Percentiles rank a stretch among this genome's conserved stretches.
phyloP scores from a whole-genome alignment of 1,284 basidiomycete genomes.

The Coriolopsis trogii region DNA sequence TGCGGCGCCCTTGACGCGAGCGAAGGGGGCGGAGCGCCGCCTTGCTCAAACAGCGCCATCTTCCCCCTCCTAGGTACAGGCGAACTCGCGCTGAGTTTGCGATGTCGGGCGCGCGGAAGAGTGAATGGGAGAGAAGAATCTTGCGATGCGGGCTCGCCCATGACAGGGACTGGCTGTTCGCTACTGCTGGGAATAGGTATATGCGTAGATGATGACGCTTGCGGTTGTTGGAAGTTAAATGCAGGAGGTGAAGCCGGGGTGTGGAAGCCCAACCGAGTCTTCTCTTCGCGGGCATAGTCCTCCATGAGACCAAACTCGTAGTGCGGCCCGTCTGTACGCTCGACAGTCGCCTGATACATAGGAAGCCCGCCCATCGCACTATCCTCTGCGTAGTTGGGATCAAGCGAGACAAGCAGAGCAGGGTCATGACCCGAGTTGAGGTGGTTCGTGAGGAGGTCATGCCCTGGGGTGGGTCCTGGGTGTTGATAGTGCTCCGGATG shows the following conservation, averaged over 20 bases:
- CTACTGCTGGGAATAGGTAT: slow-evolving; percentile 9
- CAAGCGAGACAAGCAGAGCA: slow-evolving; percentile 43
- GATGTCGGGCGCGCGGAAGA: slow-evolving; percentile 57
- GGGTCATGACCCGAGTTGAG: slow-evolving; percentile 52
- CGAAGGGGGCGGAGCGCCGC: slow-evolving; percentile 50
- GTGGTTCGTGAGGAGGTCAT: slow-evolving; percentile 38
- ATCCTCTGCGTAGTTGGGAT: slow-evolving; percentile 29
- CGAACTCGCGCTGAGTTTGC: slow-evolving; percentile 83
- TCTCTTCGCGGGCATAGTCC: slow-evolving; percentile 77
- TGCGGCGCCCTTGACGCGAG: slow-evolving; percentile 40
- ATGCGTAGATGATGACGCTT: slow-evolving; percentile 19
- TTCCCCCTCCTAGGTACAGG: slow-evolving; percentile 73
- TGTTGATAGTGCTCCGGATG: slow-evolving; percentile 28
- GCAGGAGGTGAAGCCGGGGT: slow-evolving; percentile 37
- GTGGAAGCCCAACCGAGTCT: slow-evolving; percentile 54
- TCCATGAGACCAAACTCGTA: slow-evolving; percentile 87
- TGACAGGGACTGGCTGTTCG: slow-evolving; percentile 14
- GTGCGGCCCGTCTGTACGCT: slow-evolving; percentile 36
- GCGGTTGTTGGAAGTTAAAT: slow-evolving; percentile 21
- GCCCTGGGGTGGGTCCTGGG: slow-evolving; percentile 30
- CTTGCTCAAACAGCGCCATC: slow-evolving; percentile 86
- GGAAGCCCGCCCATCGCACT: slow-evolving; percentile 51
- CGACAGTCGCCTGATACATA: slow-evolving; percentile 58
- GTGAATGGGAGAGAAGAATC: slow-evolving; percentile 27
- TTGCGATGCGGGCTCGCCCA: slow-evolving; percentile 12